These are phyloP conservation scores for Ampelocalamus luodianensis DNA, from an alignment of 176 grass and related monocot genomes.

Conservation along the genomic window DNA sequence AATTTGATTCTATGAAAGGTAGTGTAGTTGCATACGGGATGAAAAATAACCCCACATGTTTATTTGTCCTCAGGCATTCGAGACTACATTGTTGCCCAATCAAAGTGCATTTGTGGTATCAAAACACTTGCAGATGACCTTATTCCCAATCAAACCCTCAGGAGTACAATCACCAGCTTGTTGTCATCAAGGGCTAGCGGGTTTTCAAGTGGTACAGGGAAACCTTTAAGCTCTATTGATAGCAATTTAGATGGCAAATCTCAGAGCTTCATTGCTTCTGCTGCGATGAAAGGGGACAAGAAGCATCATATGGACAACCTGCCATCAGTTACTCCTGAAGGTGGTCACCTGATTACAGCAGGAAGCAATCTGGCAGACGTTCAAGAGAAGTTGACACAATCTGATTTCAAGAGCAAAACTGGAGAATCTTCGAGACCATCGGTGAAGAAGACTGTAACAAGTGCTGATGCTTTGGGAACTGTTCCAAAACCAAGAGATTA, in stretches of 20 bases:
- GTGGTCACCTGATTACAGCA: neutral
- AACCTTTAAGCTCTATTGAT: constrained; percentile 5
- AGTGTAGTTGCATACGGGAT: neutral
- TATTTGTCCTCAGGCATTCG: constrained; percentile 42
- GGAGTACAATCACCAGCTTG: constrained; percentile 33
- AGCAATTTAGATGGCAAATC: constrained; percentile 20
- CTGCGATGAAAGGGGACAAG: neutral
- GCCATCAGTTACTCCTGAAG: constrained; percentile 14
- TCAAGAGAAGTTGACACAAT: neutral
- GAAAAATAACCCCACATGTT: constrained; percentile 10
- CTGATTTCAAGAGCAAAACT: constrained; percentile 15
- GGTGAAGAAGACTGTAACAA: neutral
- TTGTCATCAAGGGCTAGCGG: neutral
- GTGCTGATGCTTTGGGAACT: neutral
- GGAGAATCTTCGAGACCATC: neutral
- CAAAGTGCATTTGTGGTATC: constrained; percentile 39
- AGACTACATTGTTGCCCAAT: constrained; percentile 29
- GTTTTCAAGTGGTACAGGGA: constrained; percentile 10
- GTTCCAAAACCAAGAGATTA: neutral
- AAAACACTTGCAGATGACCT: constrained; percentile 43
- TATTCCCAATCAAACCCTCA: constrained; percentile 49
- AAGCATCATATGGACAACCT: neutral
- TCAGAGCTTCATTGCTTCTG: neutral
- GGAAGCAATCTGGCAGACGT: neutral
- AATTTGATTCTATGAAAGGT: neutral